Percentiles rank a stretch among this genome's conserved stretches.
Evolutionary conservation across 225 moss, liverwort and hornwort species (phyloP).

Genomic region (Antitrichia curtipendula): DNA sequence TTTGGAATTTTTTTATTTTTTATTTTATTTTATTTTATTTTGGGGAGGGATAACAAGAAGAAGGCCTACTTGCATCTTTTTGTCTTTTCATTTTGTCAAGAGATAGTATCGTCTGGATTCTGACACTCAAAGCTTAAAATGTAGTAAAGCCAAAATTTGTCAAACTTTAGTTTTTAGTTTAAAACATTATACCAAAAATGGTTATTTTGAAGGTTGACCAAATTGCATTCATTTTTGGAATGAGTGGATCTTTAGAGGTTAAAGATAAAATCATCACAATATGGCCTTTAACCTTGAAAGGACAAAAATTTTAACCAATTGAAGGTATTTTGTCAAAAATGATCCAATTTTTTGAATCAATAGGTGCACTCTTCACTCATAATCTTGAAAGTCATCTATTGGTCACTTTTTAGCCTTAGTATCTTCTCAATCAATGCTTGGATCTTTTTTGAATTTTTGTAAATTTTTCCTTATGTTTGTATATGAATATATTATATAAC

Average conservation of each 20-base stretch:
- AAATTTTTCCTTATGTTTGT: not conserved
- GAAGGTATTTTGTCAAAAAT: not conserved
- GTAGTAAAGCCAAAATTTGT: not conserved
- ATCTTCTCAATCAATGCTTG: not conserved
- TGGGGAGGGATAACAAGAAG: too few species aligned
- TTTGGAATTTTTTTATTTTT: too few species aligned
- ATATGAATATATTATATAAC: too few species aligned
- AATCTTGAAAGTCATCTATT: not conserved
- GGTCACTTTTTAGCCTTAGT: not conserved
- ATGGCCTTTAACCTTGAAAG: fast-evolving
- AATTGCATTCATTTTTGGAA: fast-evolving
- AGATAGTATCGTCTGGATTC: not conserved
- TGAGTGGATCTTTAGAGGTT: not conserved
- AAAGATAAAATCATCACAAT: not conserved
- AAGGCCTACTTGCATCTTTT: too few species aligned
- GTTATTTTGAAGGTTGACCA: not conserved
- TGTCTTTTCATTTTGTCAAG: too few species aligned
- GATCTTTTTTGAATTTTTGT: too few species aligned
- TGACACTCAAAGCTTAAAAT: too few species aligned
- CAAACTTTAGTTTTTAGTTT: too few species aligned
- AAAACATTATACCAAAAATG: too few species aligned
- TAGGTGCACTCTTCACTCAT: not conserved
- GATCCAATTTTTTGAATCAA: not conserved
- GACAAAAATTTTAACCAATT: not conserved
- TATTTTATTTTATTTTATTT: too few species aligned